Conservation (phyloP, 352 stramenopile genomes). For the Globisporangium radiosum region DNA sequence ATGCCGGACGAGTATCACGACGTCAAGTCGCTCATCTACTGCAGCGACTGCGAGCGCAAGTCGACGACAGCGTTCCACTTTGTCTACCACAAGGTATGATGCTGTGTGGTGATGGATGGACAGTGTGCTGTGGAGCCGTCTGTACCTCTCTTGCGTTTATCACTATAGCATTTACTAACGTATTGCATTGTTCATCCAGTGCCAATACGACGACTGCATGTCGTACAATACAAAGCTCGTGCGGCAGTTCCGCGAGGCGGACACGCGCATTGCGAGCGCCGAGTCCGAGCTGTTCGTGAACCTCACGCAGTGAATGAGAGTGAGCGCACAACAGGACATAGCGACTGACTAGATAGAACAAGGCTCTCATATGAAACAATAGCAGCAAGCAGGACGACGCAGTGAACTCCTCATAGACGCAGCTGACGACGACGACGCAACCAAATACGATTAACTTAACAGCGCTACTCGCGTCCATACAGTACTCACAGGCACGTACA, state of each 20-base stretch:
- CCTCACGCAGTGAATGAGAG: constrained; percentile 18
- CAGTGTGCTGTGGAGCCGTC: too few species aligned
- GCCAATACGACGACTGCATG: constrained; percentile 65
- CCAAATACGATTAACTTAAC: background rate
- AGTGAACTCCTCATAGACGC: background rate
- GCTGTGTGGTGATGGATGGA: too few species aligned
- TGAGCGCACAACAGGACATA: background rate
- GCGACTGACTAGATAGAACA: too few species aligned
- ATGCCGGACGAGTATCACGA: constrained; percentile 78
- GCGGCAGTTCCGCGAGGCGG: constrained; percentile 55
- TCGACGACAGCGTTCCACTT: constrained; percentile 82
- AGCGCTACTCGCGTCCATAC: too few species aligned
- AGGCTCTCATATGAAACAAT: too few species aligned
- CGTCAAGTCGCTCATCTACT: constrained; percentile 72
- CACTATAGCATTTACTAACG: too few species aligned
- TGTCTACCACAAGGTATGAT: constrained; percentile 76
- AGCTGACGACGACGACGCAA: background rate
- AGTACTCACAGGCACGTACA: too few species aligned
- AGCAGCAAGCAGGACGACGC: too few species aligned
- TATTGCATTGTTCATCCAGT: constrained; percentile 20
- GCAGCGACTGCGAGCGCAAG: constrained; percentile 83
- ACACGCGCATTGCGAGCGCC: constrained; percentile 27
- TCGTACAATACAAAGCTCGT: constrained; percentile 87
- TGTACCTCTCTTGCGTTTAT: too few species aligned
- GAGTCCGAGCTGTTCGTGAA: constrained; percentile 28